A percentile compares a stretch with the other conserved stretches of the same genome.
These are phyloP conservation scores for Porogramme epimiltina DNA, from an alignment of 1,284 basidiomycete species.

Conservation along the genomic window DNA sequence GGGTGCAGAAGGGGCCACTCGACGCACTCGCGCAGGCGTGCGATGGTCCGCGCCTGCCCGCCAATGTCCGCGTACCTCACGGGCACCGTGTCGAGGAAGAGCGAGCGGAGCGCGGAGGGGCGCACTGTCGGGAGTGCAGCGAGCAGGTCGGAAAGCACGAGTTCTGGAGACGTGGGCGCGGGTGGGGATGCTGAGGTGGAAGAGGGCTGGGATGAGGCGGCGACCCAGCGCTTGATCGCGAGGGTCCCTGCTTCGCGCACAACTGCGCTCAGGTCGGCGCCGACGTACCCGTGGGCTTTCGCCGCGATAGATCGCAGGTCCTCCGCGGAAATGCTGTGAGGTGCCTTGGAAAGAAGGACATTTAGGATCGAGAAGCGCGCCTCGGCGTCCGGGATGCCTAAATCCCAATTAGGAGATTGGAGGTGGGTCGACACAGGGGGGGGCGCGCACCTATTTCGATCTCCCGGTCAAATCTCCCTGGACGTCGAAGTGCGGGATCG, in stretches of 20 bases:
- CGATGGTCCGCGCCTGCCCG: constrained; percentile 79
- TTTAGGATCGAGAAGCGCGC: constrained; percentile 84
- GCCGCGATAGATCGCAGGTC: constrained; percentile 73
- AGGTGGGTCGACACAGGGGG: not conserved
- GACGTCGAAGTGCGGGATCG: constrained; percentile 92
- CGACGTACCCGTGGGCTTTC: constrained; percentile 95
- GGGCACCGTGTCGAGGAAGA: constrained; percentile 86
- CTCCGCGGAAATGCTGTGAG: constrained; percentile 65
- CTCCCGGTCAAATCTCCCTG: constrained; percentile 95
- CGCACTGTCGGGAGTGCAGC: constrained; percentile 78
- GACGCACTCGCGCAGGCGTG: constrained; percentile 84
- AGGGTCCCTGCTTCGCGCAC: constrained; percentile 92
- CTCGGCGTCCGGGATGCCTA: constrained; percentile 87
- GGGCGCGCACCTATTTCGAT: constrained; percentile 86
- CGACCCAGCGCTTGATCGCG: constrained; percentile 85
- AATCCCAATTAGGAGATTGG: not conserved
- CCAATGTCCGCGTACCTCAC: constrained; percentile 90
- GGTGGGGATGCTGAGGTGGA: constrained; percentile 16
- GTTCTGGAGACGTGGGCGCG: constrained; percentile 33
- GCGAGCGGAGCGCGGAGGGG: constrained; percentile 92
- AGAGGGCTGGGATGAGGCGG: constrained; percentile 27
- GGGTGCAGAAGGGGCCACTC: constrained; percentile 95
- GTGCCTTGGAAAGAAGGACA: constrained; percentile 81
- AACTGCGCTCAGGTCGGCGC: constrained; percentile 91
- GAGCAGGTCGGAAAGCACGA: constrained; percentile 70